A percentile compares a stretch with the other conserved stretches of the same genome.
Evolutionary conservation across 23 red algal genomes (phyloP).

Genomic region (Cyanidioschyzon merolae): DNA sequence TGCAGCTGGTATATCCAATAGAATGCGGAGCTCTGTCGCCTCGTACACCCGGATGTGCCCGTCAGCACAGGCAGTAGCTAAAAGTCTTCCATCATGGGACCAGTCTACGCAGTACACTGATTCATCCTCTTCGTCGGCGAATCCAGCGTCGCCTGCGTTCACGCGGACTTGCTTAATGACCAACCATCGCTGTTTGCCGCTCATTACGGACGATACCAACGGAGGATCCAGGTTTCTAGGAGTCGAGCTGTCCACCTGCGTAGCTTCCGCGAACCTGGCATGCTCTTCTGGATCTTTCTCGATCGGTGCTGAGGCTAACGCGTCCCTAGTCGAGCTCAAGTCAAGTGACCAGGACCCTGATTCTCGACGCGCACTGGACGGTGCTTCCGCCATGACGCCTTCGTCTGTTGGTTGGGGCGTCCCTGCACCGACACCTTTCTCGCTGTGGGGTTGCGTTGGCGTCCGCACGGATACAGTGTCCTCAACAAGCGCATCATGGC

Average conservation of each 20-base stretch:
- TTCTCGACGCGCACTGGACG: not conserved
- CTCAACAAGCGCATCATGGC: not conserved
- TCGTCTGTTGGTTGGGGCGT: no score
- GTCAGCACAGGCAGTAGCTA: slow-evolving; percentile 3
- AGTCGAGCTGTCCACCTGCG: not conserved
- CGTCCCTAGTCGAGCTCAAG: not conserved
- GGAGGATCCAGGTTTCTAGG: not conserved
- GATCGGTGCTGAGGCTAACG: not conserved
- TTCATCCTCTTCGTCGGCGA: slow-evolving; percentile 12
- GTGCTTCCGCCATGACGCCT: not conserved
- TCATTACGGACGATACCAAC: not conserved
- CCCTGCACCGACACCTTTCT: no score
- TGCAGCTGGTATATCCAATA: not conserved
- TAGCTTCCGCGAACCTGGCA: not conserved
- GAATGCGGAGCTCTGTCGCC: not conserved
- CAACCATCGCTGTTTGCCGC: not conserved
- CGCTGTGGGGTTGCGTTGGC: not conserved
- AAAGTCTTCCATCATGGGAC: not conserved
- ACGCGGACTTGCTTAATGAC: not conserved
- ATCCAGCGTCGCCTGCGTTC: not conserved
- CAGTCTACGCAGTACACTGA: slow-evolving; percentile 5
- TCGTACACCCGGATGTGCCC: not conserved
- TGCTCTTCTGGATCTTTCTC: not conserved
- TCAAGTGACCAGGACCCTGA: not conserved
- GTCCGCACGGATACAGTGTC: not conserved